Percentiles rank a stretch among this genome's conserved stretches.
phyloP scores from a whole-genome alignment of 805 yeast genomes.

The Suhomyces sp. region DNA sequence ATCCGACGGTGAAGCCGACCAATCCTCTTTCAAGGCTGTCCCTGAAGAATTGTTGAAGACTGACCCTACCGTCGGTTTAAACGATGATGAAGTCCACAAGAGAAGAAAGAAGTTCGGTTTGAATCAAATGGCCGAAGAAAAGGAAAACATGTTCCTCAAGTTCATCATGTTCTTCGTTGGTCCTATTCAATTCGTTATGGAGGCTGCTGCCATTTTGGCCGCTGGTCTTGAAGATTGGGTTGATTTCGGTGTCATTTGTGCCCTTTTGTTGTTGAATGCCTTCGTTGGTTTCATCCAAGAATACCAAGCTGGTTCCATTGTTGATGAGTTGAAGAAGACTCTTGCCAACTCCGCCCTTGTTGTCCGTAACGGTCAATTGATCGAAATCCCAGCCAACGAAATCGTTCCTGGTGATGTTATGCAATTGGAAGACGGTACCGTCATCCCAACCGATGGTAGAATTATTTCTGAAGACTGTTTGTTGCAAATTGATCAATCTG shows the following conservation, averaged over 20 bases:
- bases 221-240: slow-evolving; percentile 98
- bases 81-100: slow-evolving; percentile 71
- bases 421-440: slow-evolving; percentile 90
- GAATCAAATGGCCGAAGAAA: slow-evolving; percentile 88
- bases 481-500: slow-evolving; percentile 93
- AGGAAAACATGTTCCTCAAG: slow-evolving; percentile 75
- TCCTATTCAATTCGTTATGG: slow-evolving; percentile 97
- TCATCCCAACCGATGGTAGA: slow-evolving; percentile 92
- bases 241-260: slow-evolving; percentile 97
- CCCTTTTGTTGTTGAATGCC: slow-evolving; percentile 82
- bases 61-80: slow-evolving; percentile 73
- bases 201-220: slow-evolving; percentile 92
- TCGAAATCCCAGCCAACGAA: slow-evolving; percentile 78
- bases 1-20: slow-evolving; percentile 23
- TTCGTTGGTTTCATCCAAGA: slow-evolving; percentile 95
- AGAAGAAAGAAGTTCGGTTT: slow-evolving; percentile 90
- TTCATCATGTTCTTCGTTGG: slow-evolving; percentile 87
- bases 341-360: slow-evolving; percentile 86
- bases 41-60: slow-evolving; percentile 86
- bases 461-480: slow-evolving; percentile 80
- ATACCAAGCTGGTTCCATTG: slow-evolving; percentile 97
- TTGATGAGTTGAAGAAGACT: slow-evolving; percentile 93
- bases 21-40: slow-evolving; percentile 58
- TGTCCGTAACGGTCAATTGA: slow-evolving; percentile 75
- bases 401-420: slow-evolving; percentile 94